A percentile compares a stretch with the other conserved stretches of the same genome.
phyloP scores from a whole-genome alignment of 164 flowering plant genomes.

The Chloranthus sessilifolius region DNA sequence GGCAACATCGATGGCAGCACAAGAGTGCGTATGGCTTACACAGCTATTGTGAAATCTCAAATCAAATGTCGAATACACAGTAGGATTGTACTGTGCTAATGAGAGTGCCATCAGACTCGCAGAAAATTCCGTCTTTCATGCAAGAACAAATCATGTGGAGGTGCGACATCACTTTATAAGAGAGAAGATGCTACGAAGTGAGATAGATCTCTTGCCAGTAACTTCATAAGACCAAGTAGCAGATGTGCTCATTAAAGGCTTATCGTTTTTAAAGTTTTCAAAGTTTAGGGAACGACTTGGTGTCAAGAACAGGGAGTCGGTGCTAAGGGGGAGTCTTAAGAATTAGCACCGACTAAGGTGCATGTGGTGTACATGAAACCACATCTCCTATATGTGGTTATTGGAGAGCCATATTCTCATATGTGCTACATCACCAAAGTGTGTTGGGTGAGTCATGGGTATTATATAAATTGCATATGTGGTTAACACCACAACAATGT shows the following conservation, averaged over 20 bases:
- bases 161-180: too few species aligned
- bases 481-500: too few species aligned
- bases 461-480: too few species aligned
- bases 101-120: too few species aligned
- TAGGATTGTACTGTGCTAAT: background rate
- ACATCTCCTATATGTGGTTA: too few species aligned
- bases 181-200: background rate
- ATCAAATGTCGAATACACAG: background rate
- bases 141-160: too few species aligned
- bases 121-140: too few species aligned
- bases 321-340: conserved; percentile 1
- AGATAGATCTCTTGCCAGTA: background rate
- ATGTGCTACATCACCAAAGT: too few species aligned
- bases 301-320: background rate
- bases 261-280: background rate
- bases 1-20: background rate
- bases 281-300: background rate
- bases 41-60: background rate
- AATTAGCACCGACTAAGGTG: too few species aligned
- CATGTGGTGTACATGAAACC: too few species aligned
- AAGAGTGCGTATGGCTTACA: background rate
- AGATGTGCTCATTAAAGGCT: background rate
- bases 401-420: too few species aligned
- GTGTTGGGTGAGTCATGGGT: too few species aligned
- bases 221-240: background rate